These are phyloP conservation scores for Wickerhamomyces tratensis DNA, from an alignment of 805 yeast species.

Conservation along the genomic window DNA sequence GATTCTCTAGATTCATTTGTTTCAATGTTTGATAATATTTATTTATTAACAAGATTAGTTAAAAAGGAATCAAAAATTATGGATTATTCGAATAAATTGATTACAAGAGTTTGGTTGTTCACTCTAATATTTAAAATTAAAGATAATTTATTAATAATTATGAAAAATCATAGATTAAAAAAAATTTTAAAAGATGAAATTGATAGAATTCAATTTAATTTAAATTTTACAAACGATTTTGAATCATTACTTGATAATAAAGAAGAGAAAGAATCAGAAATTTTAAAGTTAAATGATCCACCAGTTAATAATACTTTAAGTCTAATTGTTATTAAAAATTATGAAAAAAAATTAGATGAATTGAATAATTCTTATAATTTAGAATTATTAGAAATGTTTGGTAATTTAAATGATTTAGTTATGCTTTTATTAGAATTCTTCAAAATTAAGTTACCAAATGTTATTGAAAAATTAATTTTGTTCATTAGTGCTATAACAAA, in stretches of 20 bases:
- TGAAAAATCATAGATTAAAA: slow-evolving; percentile 2
- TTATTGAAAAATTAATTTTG: slow-evolving; percentile 6
- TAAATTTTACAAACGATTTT: not conserved
- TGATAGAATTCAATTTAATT: slow-evolving; percentile 2
- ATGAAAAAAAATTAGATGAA: slow-evolving; percentile 4
- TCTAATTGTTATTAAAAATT: slow-evolving; percentile 4
- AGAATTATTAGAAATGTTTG: slow-evolving; percentile 5
- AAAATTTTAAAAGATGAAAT: slow-evolving; percentile 2
- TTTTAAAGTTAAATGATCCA: too few relatives aligned
- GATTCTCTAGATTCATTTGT: slow-evolving; percentile 9
- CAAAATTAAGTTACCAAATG: slow-evolving; percentile 5
- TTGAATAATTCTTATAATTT: slow-evolving; percentile 2
- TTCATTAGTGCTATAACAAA: slow-evolving; percentile 9
- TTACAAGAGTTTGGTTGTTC: slow-evolving; percentile 11
- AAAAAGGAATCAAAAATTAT: slow-evolving; percentile 3
- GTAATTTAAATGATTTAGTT: slow-evolving; percentile 8
- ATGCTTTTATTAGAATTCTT: slow-evolving; percentile 11
- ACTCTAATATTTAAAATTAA: slow-evolving; percentile 8
- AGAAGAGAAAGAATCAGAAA: too few relatives aligned
- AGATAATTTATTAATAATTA: slow-evolving; percentile 2
- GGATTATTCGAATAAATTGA: slow-evolving; percentile 1
- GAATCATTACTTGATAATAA: too few relatives aligned
- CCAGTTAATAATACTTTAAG: not conserved
- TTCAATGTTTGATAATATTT: slow-evolving; percentile 10
- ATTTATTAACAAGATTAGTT: slow-evolving; percentile 8